Evolutionary conservation across 495 filamentous ascomycete genomes (phyloP), one percentile per base, ranked within the genome.

Genomic region (Hypoxylon fuscum): DNA sequence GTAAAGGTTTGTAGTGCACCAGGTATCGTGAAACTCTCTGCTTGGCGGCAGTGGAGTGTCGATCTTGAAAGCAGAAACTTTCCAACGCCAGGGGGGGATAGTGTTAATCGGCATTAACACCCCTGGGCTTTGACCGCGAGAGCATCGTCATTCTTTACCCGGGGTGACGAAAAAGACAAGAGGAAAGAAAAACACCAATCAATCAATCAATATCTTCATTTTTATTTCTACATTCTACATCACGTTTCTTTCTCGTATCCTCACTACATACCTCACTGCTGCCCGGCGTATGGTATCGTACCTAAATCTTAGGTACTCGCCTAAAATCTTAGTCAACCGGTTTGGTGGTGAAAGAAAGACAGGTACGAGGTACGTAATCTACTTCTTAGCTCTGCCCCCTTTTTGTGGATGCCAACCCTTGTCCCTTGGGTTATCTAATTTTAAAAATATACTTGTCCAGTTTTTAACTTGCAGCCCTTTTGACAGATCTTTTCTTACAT

Each of bases 31-130:
- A 43, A 37, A 60, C 55, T 35, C 55, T 35, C 55, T 48, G 51
- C 62, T 56, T 54, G 44, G 55, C 50, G 32, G 29, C 50, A 54
- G 53, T 42, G 49, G 46, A 56, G 62, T 60, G 51, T 58, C 11
- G 50, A 49, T 65, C 55, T 51, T 8, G 54, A 55, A 53, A 52
- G 37, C 49, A 65, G 49, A 54, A 52, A 31, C 38, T 50, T 55
- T 49, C 62, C 59, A 51, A 52, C 44, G 47, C 55, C 50, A 57
- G 62, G 62, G 62, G 62, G 54, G 34, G 15, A 60, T 59, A 59
- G 55, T 45, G 50, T 50, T 40, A 29, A 23, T 45, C 55, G 55
- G 62, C 51, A 65, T 60, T 65, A n/a, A n/a, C n/a, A 65, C 50
- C 62, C 61, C 62, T 60, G 50, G 62, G 49, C 55, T 49, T 58